Percentiles rank a stretch among this genome's conserved stretches.
phyloP scores from a whole-genome alignment of 169 alveolate species.

The Plasmodium knowlesi region DNA sequence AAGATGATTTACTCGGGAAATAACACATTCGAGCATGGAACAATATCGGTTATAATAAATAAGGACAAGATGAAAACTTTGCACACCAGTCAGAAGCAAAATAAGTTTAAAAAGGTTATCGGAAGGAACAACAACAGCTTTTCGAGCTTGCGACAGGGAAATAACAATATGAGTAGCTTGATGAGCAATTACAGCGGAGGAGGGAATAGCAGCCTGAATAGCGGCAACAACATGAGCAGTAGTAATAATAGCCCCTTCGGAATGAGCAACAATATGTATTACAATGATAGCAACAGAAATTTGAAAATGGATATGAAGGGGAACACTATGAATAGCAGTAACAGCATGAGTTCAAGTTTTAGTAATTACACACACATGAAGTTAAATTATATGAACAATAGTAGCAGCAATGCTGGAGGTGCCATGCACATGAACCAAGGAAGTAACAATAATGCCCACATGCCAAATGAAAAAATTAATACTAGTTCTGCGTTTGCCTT shows the following conservation, averaged over 20 bases:
- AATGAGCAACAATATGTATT: constrained; percentile 29
- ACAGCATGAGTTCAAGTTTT: constrained; percentile 10
- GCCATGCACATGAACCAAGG: constrained; percentile 29
- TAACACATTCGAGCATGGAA: constrained; percentile 47
- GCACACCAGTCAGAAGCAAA: constrained; percentile 50
- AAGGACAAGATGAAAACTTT: constrained; percentile 56
- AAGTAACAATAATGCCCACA: constrained; percentile 14
- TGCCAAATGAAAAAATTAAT: constrained; percentile 28
- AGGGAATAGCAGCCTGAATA: background rate
- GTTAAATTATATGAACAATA: constrained; percentile 12
- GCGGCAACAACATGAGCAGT: constrained; percentile 1
- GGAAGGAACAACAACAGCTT: constrained; percentile 27
- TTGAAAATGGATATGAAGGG: constrained; percentile 39
- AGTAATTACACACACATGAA: constrained; percentile 41
- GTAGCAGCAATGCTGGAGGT: background rate
- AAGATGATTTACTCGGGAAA: constrained; percentile 60
- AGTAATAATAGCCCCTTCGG: constrained; percentile 9
- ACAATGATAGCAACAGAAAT: constrained; percentile 44
- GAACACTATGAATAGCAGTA: constrained; percentile 9
- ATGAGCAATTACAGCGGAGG: background rate
- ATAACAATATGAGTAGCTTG: constrained; percentile 20
- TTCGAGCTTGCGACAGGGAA: constrained; percentile 40
- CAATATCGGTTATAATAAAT: constrained; percentile 67
- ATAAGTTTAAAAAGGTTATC: constrained; percentile 40
- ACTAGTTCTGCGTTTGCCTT: constrained; percentile 11